Percentiles rank a stretch among this genome's conserved stretches.
Conservation (phyloP, 2,329 filamentous ascomycete species). For the Parafenestella ontariensis region DNA sequence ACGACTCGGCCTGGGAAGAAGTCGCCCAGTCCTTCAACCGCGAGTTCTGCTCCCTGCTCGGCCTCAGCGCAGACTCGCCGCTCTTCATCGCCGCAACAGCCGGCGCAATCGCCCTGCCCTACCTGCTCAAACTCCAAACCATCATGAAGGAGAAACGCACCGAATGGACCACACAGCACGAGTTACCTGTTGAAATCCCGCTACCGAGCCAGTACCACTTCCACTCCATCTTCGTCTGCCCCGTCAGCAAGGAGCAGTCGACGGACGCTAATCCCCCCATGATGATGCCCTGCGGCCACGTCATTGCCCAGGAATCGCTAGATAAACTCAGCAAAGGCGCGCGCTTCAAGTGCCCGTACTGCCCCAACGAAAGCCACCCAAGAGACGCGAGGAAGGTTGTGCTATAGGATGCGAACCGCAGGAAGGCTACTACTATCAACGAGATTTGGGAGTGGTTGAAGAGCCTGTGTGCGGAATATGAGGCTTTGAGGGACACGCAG, state of each 20-base stretch:
- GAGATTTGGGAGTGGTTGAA: not conserved
- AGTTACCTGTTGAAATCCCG: constrained; percentile 80
- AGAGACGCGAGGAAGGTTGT: constrained; percentile 67
- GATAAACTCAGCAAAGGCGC: constrained; percentile 78
- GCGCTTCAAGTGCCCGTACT: constrained; percentile 95
- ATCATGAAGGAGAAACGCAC: constrained; percentile 90
- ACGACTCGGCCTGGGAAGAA: constrained; percentile 78
- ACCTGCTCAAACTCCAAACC: constrained; percentile 83
- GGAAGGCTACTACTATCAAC: not conserved
- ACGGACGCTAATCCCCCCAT: constrained; percentile 93
- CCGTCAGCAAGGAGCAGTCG: constrained; percentile 94
- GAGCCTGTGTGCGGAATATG: not conserved
- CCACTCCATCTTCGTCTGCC: constrained; percentile 97
- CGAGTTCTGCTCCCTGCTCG: constrained; percentile 92
- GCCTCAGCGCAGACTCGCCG: constrained; percentile 88
- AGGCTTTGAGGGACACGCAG: no score
- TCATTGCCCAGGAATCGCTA: constrained; percentile 85
- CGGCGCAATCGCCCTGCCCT: constrained; percentile 88
- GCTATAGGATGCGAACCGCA: constrained; percentile 25
- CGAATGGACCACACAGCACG: constrained; percentile 91
- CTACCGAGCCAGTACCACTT: constrained; percentile 73
- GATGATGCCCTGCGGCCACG: constrained; percentile 96
- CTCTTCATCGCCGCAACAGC: constrained; percentile 93
- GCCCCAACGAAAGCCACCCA: constrained; percentile 80
- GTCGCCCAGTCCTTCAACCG: constrained; percentile 87